phyloP scores from a whole-genome alignment of 371 early-diverging fungal species.

The Apophysomyces elegans region DNA sequence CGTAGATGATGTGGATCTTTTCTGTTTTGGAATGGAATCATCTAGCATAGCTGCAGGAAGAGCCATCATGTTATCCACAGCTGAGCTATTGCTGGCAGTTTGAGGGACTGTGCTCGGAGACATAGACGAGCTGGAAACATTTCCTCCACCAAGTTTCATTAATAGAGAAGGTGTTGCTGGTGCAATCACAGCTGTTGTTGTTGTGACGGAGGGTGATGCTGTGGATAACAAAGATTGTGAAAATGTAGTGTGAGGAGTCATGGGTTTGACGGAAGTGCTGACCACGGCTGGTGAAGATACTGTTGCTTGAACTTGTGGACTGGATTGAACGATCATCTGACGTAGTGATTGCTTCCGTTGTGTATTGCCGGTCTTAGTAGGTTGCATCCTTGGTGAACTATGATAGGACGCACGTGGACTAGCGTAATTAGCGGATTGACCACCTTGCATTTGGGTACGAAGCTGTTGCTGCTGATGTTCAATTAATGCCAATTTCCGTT shows the following conservation, averaged over 20 bases:
- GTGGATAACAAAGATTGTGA: slow-evolving; percentile 10
- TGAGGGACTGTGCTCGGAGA: slow-evolving; percentile 12
- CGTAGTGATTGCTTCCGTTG: slow-evolving; percentile 10
- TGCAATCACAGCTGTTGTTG: slow-evolving; percentile 18
- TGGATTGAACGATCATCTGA: slow-evolving; percentile 22
- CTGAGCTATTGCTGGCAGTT: slow-evolving; percentile 2
- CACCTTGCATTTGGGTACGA: slow-evolving; percentile 26
- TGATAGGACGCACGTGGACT: slow-evolving; percentile 12
- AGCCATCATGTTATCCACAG: slow-evolving; percentile 42
- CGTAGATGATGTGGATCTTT: slow-evolving; percentile 19
- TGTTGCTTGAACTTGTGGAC: slow-evolving; percentile 21
- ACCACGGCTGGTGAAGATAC: background rate
- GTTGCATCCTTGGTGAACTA: slow-evolving; percentile 6
- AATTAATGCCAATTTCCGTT: slow-evolving; percentile 50
- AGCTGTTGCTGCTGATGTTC: slow-evolving; percentile 58
- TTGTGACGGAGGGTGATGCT: background rate
- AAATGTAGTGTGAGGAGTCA: slow-evolving; percentile 18
- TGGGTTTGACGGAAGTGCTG: slow-evolving; percentile 25
- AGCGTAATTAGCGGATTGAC: background rate
- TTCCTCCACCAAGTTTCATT: slow-evolving; percentile 63
- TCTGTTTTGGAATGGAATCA: slow-evolving; percentile 27
- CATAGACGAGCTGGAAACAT: slow-evolving; percentile 24
- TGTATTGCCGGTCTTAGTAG: background rate
- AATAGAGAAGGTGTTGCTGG: slow-evolving; percentile 70
- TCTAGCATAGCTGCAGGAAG: slow-evolving; percentile 49